phyloP scores from a whole-genome alignment of 139 green algal genomes.

The Ettlia oleoabundans region DNA sequence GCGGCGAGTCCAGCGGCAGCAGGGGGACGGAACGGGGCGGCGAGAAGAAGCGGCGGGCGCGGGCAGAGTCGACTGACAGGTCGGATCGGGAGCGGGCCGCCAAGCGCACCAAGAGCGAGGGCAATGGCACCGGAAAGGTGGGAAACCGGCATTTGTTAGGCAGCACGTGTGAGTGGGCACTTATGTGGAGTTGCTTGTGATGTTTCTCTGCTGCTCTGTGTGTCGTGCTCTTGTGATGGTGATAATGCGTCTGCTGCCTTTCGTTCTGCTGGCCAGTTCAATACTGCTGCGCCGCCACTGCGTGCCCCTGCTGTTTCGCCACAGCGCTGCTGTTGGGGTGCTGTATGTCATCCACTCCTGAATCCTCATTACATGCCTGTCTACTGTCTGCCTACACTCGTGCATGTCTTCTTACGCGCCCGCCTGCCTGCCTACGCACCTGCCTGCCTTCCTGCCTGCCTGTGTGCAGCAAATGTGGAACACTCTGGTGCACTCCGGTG shows the following conservation, averaged over 20 bases:
- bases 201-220: too few relatives aligned
- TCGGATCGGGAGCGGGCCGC: background rate
- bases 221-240: too few relatives aligned
- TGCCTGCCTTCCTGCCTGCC: background rate
- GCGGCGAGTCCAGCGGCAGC: background rate
- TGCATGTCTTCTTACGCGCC: too few relatives aligned
- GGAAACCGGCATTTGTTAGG: too few relatives aligned
- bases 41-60: constrained; percentile 1
- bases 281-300: background rate
- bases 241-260: too few relatives aligned
- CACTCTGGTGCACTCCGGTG: constrained; percentile 88
- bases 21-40: background rate
- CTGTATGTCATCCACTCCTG: background rate
- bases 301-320: background rate
- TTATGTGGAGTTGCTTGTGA: too few relatives aligned
- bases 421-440: background rate
- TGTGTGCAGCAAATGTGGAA: constrained; percentile 78
- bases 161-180: too few relatives aligned
- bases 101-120: constrained; percentile 13
- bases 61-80: too few relatives aligned
- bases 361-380: background rate
- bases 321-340: background rate
- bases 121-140: constrained; percentile 2
- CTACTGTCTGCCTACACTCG: background rate
- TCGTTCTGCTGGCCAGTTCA: too few relatives aligned